A percentile compares a stretch with the other conserved stretches of the same genome.
Conservation (phyloP, 495 filamentous ascomycete genomes). For the Penicillium bovifimosum region DNA sequence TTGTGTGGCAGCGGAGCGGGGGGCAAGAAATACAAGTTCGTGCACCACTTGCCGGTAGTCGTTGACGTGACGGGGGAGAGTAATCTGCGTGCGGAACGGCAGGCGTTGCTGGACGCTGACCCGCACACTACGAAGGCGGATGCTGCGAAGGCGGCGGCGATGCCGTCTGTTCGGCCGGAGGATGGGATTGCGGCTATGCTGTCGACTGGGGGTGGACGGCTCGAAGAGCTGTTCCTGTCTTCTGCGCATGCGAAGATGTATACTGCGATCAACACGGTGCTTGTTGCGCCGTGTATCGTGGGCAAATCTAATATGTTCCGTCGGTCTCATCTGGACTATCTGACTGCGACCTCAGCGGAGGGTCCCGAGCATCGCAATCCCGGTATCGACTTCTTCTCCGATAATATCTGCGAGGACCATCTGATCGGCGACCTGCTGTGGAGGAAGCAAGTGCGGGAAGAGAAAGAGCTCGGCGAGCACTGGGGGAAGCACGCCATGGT, state of each 20-base stretch:
- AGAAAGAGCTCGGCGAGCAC: constrained; percentile 34
- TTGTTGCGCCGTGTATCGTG: constrained; percentile 86
- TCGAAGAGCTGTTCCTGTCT: constrained; percentile 92
- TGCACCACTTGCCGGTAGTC: constrained; percentile 87
- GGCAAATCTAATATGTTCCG: constrained; percentile 99
- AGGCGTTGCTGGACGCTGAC: constrained; percentile 35
- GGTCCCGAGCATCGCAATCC: constrained; percentile 37
- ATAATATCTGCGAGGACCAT: constrained; percentile 98
- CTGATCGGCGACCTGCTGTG: constrained; percentile 90
- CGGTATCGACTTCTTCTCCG: constrained; percentile 87
- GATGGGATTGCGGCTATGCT: constrained; percentile 20
- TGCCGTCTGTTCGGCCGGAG: constrained; percentile 17
- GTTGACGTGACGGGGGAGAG: constrained; percentile 58
- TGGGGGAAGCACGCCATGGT: constrained; percentile 78
- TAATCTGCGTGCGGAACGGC: constrained; percentile 32
- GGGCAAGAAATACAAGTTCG: constrained; percentile 75
- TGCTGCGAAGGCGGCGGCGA: neutral
- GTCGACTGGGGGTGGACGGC: constrained; percentile 62
- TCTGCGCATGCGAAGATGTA: constrained; percentile 98
- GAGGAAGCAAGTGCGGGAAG: constrained; percentile 50
- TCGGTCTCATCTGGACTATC: constrained; percentile 75
- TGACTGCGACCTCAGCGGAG: constrained; percentile 53
- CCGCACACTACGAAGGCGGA: constrained; percentile 6
- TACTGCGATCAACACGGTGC: constrained; percentile 90
- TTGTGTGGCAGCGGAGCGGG: constrained; percentile 60